Percentiles rank a stretch among this genome's conserved stretches.
Evolutionary conservation across 495 filamentous ascomycete genomes (phyloP).

Genomic region (Penicillium flavigenum): DNA sequence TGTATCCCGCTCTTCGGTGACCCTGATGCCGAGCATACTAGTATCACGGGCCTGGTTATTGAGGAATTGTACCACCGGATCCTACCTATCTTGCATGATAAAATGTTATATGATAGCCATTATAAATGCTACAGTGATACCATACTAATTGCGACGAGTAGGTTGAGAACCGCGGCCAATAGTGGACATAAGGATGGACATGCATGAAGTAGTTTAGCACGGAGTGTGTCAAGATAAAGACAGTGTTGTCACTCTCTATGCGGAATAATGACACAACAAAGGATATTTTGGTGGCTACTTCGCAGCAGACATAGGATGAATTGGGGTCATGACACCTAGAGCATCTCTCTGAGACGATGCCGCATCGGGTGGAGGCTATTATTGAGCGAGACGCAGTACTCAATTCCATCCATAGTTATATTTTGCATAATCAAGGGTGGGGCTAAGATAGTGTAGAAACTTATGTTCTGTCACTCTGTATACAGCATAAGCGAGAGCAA

Average conservation of each 20-base stretch:
- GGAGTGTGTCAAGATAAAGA: no score
- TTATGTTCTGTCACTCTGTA: no score
- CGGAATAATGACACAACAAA: constrained; percentile 15
- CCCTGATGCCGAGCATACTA: background rate
- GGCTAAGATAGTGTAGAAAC: no score
- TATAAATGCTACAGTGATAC: no score
- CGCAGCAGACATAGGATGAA: constrained; percentile 2
- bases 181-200: no score
- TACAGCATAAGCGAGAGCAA: no score
- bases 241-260: background rate
- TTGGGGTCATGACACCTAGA: background rate
- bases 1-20: constrained; percentile 10
- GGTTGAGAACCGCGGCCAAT: no score
- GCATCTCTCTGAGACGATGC: constrained; percentile 7
- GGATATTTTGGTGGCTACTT: constrained; percentile 6
- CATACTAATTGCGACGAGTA: no score
- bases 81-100: background rate
- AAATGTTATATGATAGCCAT: no score
- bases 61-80: constrained; percentile 2
- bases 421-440: no score
- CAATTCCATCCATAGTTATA: no score
- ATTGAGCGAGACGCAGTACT: background rate
- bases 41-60: background rate
- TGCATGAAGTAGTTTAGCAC: no score
- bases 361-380: constrained; percentile 5